These are phyloP conservation scores for Lasiodiplodia sp. DNA, from an alignment of 2,329 filamentous ascomycete genomes.

Conservation along the genomic window DNA sequence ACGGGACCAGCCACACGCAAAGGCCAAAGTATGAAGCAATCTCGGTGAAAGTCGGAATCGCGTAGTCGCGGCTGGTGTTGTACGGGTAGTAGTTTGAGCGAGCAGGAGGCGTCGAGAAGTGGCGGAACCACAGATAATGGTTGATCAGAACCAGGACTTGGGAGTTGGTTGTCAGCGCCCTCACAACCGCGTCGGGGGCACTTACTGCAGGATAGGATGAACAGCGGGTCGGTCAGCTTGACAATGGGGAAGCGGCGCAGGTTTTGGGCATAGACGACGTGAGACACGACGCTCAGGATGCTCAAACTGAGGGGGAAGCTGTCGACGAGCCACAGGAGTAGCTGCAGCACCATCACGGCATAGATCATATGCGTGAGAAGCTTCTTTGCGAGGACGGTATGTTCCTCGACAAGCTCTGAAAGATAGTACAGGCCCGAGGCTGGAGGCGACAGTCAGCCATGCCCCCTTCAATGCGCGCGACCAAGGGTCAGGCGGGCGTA, in stretches of 20 bases:
- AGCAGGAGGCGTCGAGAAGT: slow-evolving; percentile 73
- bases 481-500: slow-evolving; percentile 47
- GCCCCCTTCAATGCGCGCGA: background rate
- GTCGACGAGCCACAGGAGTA: slow-evolving; percentile 80
- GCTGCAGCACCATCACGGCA: slow-evolving; percentile 75
- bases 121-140: slow-evolving; percentile 94
- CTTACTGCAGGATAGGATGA: slow-evolving; percentile 81
- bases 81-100: slow-evolving; percentile 62
- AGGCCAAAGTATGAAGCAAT: slow-evolving; percentile 96
- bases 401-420: slow-evolving; percentile 96
- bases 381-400: slow-evolving; percentile 90
- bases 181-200: background rate
- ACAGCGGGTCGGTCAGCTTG: slow-evolving; percentile 85
- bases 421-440: slow-evolving; percentile 99
- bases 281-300: slow-evolving; percentile 77
- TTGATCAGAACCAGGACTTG: slow-evolving; percentile 82
- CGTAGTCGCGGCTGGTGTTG: slow-evolving; percentile 67
- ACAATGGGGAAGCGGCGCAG: slow-evolving; percentile 79
- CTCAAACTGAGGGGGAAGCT: slow-evolving; percentile 81
- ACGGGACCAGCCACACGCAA: slow-evolving; percentile 96
- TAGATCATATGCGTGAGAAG: slow-evolving; percentile 89
- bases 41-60: slow-evolving; percentile 85
- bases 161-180: background rate
- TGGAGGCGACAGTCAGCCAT: slow-evolving; percentile 43
- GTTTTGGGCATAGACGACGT: slow-evolving; percentile 88